Conservation (phyloP, 2,329 filamentous ascomycete genomes). For the Alternaria conjuncta region DNA sequence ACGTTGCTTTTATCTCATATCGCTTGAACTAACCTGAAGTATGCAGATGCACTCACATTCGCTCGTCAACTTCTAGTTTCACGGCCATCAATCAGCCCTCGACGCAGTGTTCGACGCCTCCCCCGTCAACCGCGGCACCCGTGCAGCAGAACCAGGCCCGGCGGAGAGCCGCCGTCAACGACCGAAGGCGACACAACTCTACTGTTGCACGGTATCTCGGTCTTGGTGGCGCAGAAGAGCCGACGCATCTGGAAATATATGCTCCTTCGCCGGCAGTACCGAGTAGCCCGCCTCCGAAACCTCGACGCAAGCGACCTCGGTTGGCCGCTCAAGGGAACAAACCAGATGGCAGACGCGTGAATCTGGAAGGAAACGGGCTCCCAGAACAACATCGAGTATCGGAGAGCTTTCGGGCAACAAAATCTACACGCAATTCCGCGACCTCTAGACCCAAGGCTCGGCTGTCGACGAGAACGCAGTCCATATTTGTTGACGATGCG, state of each 20-base stretch:
- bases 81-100: conserved; percentile 34
- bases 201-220: conserved; percentile 39
- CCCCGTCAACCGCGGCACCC: conserved; percentile 9
- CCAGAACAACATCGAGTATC: conserved; percentile 18
- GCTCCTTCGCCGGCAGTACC: conserved; percentile 11
- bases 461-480: background rate
- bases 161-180: background rate
- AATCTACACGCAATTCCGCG: conserved; percentile 7
- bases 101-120: conserved; percentile 15
- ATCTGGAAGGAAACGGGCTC: background rate
- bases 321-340: background rate
- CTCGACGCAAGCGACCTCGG: conserved; percentile 21
- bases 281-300: background rate
- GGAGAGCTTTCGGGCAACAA: conserved; percentile 22
- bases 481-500: background rate
- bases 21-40: conserved; percentile 7
- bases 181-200: conserved; percentile 26
- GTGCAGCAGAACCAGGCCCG: conserved; percentile 7
- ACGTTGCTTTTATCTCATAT: background rate
- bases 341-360: background rate
- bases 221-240: conserved; percentile 23
- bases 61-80: conserved; percentile 22
- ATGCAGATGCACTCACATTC: background rate
- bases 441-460: background rate
- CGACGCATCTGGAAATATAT: conserved; percentile 25